Conservation (phyloP, 441 rosid genomes). For the Corymbia citriodora region DNA sequence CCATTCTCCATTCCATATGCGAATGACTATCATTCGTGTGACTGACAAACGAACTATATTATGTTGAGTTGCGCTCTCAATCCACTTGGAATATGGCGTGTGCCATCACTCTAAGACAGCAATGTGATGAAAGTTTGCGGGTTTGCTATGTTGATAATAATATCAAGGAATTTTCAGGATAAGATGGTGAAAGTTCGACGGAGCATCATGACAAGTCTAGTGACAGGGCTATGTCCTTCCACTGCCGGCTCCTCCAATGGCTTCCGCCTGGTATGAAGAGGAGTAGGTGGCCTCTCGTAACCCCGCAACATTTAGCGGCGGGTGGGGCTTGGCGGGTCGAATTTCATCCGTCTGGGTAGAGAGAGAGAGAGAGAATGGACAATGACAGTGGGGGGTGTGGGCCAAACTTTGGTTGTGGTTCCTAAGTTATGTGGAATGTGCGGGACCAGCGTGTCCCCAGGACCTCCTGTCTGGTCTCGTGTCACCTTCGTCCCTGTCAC, state of each 20-base stretch:
- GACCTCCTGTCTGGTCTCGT: neutral
- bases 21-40: neutral
- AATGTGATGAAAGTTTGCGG: neutral
- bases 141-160: neutral
- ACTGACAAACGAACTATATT: neutral
- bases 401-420: neutral
- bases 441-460: neutral
- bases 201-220: neutral
- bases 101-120: neutral
- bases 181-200: neutral
- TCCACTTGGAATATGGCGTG: neutral
- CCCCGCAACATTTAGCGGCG: neutral
- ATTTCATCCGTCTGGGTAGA: neutral
- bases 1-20: neutral
- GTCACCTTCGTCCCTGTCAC: neutral
- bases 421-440: neutral
- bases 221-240: neutral
- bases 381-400: neutral
- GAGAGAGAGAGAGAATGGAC: no score
- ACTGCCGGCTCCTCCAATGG: neutral
- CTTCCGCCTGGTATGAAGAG: neutral
- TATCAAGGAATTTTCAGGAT: neutral
- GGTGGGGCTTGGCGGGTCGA: neutral
- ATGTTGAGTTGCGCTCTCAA: neutral
- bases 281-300: accelerated